Percentiles rank a stretch among this genome's conserved stretches.
These are phyloP conservation scores for Andrographis paniculata DNA, from an alignment of 305 asterid species.

Conservation along the genomic window DNA sequence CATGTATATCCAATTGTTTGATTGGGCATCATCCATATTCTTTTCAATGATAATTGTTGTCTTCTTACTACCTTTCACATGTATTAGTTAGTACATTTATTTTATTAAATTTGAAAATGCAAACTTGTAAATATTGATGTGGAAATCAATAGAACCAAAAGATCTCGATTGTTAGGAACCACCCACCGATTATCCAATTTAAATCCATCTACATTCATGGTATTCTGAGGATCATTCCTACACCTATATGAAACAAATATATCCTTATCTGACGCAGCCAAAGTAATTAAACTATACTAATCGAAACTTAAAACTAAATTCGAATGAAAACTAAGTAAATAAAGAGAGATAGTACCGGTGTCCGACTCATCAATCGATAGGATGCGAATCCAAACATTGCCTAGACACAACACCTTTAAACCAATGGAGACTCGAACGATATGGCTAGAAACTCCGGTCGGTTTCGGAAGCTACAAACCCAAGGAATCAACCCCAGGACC, in stretches of 20 bases:
- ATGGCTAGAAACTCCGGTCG: too few species aligned
- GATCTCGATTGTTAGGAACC: background rate
- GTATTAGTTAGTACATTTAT: slow-evolving; percentile 1
- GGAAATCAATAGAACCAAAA: background rate
- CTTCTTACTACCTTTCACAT: background rate
- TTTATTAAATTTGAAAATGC: slow-evolving; percentile 2
- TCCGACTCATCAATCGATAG: too few species aligned
- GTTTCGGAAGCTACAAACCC: too few species aligned
- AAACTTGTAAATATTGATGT: slow-evolving; percentile 4
- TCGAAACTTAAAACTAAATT: too few species aligned
- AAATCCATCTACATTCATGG: background rate
- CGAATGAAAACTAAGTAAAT: too few species aligned
- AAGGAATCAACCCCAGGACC: too few species aligned
- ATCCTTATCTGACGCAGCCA: too few species aligned
- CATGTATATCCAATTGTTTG: background rate
- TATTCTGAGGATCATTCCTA: background rate
- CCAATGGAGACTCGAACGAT: too few species aligned
- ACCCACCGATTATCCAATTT: background rate
- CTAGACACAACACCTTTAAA: too few species aligned
- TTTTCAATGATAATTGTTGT: background rate
- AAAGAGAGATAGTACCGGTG: too few species aligned
- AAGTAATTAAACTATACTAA: too few species aligned
- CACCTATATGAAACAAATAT: background rate
- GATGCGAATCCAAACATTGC: too few species aligned
- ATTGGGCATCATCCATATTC: background rate